Conservation (phyloP, 2,329 filamentous ascomycete genomes). For the Epicoccum nigrum region DNA sequence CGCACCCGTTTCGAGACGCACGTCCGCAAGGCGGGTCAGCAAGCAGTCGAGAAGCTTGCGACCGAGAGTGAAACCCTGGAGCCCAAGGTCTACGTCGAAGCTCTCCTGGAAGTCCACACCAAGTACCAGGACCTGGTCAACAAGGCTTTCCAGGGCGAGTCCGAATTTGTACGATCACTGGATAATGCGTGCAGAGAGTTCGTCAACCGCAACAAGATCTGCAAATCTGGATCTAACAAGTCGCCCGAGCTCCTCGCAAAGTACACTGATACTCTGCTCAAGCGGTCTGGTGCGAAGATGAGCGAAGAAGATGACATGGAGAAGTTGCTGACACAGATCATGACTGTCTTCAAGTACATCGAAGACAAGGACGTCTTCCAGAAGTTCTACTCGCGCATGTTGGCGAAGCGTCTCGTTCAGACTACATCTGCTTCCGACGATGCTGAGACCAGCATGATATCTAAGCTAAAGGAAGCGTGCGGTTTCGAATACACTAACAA, state of each 20-base stretch:
- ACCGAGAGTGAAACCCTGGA: constrained; percentile 88
- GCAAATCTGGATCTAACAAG: constrained; percentile 89
- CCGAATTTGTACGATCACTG: constrained; percentile 92
- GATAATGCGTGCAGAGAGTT: constrained; percentile 98
- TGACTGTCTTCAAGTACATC: constrained; percentile 99
- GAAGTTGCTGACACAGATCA: constrained; percentile 85
- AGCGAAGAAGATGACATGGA: constrained; percentile 95
- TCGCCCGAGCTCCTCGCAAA: constrained; percentile 95
- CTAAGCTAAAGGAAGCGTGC: constrained; percentile 97
- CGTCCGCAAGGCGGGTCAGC: constrained; percentile 85
- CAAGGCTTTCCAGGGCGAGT: constrained; percentile 90
- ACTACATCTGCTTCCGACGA: constrained; percentile 95
- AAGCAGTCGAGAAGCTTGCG: constrained; percentile 89
- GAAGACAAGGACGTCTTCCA: constrained; percentile 99
- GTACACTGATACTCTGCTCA: constrained; percentile 89
- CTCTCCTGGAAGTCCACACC: constrained; percentile 89
- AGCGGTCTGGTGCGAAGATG: constrained; percentile 84
- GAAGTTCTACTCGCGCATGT: constrained; percentile 97
- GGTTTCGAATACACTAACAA: constrained; percentile 99
- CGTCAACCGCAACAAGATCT: constrained; percentile 96
- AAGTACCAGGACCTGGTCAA: constrained; percentile 92
- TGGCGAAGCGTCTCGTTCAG: constrained; percentile 92
- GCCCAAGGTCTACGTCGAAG: constrained; percentile 95
- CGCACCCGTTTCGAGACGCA: constrained; percentile 88
- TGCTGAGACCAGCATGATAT: constrained; percentile 99